Percentiles rank a stretch among this genome's conserved stretches.
Conservation (phyloP, 1,284 basidiomycete genomes). For the Rhodotorula sp. region DNA sequence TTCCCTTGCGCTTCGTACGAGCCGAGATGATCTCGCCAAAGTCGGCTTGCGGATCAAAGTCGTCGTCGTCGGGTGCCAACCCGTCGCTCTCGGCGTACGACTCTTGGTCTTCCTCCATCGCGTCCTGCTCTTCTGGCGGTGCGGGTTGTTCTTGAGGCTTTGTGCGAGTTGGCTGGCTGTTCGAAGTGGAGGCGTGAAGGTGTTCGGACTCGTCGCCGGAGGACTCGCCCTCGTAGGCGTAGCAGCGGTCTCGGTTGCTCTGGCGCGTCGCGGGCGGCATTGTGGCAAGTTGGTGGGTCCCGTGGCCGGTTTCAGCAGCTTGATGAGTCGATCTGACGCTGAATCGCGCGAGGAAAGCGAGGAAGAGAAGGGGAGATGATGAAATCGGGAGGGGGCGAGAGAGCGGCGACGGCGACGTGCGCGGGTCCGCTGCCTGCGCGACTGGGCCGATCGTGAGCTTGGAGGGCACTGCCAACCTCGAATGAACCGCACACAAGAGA, state of each 20-base stretch:
- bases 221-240: neutral
- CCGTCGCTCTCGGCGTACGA: neutral
- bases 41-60: neutral
- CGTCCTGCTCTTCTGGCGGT: neutral
- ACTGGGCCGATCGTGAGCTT: too few relatives aligned
- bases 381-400: too few relatives aligned
- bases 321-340: too few relatives aligned
- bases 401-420: too few relatives aligned
- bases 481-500: too few relatives aligned
- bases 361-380: too few relatives aligned
- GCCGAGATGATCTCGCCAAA: neutral
- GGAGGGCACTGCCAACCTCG: too few relatives aligned
- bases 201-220: neutral
- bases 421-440: too few relatives aligned
- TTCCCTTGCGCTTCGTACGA: too few relatives aligned
- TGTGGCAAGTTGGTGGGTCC: neutral
- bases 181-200: neutral
- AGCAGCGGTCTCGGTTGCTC: neutral
- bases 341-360: too few relatives aligned
- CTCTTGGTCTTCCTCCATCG: neutral
- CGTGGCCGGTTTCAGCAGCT: neutral
- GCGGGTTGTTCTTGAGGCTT: too few relatives aligned
- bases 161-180: neutral
- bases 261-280: slow-evolving; percentile 1
- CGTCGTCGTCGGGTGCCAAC: neutral